Evolutionary conservation across 2,329 filamentous ascomycete species (phyloP).

Genomic region (Cucurbitaria berberidis): DNA sequence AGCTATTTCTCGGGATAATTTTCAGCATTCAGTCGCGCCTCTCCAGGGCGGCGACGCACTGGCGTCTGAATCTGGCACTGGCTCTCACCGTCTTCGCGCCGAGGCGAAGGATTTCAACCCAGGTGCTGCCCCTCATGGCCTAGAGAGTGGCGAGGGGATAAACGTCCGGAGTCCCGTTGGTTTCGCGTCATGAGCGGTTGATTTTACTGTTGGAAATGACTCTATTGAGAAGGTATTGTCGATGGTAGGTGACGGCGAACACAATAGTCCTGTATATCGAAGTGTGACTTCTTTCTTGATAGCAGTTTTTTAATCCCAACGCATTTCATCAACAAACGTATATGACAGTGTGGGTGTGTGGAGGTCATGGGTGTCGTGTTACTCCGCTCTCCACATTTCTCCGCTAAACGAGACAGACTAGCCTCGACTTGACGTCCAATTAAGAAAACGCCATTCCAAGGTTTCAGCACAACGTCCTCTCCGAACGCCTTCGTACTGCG

Average conservation of each 20-base stretch:
- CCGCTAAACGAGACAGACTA: background rate
- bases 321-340: background rate
- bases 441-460: background rate
- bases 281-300: no score
- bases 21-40: background rate
- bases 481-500: slow-evolving; percentile 2
- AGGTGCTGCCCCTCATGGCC: background rate
- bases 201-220: background rate
- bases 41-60: background rate
- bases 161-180: background rate
- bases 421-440: background rate
- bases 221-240: background rate
- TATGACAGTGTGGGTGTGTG: background rate
- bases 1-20: background rate
- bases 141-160: background rate
- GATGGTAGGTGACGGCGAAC: background rate
- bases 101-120: background rate
- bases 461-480: background rate
- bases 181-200: background rate
- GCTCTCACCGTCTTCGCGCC: background rate
- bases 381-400: background rate
- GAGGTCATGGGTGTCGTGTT: background rate
- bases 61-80: background rate
- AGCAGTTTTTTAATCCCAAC: background rate
- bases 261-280: no score